These are phyloP conservation scores for Peniophora sp. DNA, from an alignment of 1,284 basidiomycete species.

Conservation along the genomic window DNA sequence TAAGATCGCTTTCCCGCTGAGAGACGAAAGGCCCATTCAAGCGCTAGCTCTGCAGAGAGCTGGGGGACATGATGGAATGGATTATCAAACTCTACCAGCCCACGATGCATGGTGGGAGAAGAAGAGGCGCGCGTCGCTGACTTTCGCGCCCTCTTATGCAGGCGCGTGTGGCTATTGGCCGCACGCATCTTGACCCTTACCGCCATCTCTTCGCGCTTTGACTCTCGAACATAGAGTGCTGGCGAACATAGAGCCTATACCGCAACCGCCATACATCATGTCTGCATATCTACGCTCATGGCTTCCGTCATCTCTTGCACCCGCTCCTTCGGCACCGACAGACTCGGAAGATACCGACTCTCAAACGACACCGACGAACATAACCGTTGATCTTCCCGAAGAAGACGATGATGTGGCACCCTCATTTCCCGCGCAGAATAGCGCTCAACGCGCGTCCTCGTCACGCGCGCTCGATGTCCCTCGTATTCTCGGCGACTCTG, in stretches of 20 bases:
- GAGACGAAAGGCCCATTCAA: no score
- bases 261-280: constrained; percentile 5
- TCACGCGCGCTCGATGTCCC: constrained; percentile 23
- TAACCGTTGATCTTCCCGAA: constrained; percentile 22
- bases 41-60: no score
- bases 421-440: constrained; percentile 75
- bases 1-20: no score
- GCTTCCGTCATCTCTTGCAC: constrained; percentile 6
- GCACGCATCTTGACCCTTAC: no score
- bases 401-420: constrained; percentile 69
- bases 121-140: no score
- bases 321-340: background rate
- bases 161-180: no score
- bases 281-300: constrained; percentile 13
- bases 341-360: background rate
- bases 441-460: constrained; percentile 60
- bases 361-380: background rate
- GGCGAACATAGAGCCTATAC: constrained; percentile 4
- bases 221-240: background rate
- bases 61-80: no score
- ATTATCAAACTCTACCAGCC: no score
- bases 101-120: no score
- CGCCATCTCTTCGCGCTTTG: no score
- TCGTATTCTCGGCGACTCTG: constrained; percentile 42
- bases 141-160: no score